A percentile compares a stretch with the other conserved stretches of the same genome.
These are phyloP conservation scores for Guillardia theta DNA, from an alignment of 78 protist species.

Conservation along the genomic window DNA sequence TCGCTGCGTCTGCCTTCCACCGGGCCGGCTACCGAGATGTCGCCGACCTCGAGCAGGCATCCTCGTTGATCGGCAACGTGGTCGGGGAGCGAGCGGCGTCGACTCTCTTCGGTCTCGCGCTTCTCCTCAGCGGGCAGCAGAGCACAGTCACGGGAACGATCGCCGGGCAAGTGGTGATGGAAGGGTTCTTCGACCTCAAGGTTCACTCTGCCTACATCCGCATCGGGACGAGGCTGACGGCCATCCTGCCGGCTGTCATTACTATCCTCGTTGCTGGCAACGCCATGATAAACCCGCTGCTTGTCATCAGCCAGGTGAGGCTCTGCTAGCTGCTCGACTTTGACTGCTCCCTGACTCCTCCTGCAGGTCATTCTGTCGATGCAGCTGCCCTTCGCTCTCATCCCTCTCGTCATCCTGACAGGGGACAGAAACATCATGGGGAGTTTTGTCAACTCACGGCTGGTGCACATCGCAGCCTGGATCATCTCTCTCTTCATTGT, in stretches of 20 bases:
- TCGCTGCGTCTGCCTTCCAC: background rate
- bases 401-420: background rate
- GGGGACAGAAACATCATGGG: background rate
- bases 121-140: background rate
- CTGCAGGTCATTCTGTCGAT: background rate
- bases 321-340: background rate
- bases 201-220: background rate
- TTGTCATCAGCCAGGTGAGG: background rate
- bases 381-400: conserved; percentile 4
- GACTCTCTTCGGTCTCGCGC: background rate
- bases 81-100: background rate
- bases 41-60: background rate
- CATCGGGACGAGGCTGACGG: background rate
- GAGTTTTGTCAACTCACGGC: background rate
- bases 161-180: conserved; percentile 1
- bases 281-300: background rate
- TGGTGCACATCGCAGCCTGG: background rate
- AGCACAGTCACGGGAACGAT: background rate
- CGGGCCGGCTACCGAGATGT: background rate
- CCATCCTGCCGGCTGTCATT: background rate
- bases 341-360: background rate
- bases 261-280: background rate
- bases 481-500: background rate
- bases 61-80: background rate
- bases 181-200: background rate